These are phyloP conservation scores for Aspergillus baeticus DNA, from an alignment of 495 filamentous ascomycete species.

Conservation along the genomic window DNA sequence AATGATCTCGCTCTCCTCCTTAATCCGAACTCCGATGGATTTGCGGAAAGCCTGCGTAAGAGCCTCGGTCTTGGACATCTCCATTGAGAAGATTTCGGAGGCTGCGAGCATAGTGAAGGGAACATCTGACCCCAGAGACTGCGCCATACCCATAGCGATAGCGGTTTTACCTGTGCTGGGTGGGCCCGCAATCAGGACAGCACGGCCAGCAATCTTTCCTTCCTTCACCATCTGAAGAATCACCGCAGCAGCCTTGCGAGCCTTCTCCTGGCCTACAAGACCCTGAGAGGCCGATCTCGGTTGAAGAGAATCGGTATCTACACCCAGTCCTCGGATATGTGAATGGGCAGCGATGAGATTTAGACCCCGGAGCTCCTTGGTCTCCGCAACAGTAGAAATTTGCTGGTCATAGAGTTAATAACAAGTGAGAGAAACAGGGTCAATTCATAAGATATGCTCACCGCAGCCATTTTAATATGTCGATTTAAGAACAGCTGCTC, in stretches of 20 bases:
- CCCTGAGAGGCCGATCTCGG: constrained; percentile 86
- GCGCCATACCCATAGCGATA: constrained; percentile 98
- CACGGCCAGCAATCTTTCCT: constrained; percentile 95
- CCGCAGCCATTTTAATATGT: constrained; percentile 38
- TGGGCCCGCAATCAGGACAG: constrained; percentile 92
- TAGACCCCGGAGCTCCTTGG: constrained; percentile 87
- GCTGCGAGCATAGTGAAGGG: constrained; percentile 95
- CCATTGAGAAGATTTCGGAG: constrained; percentile 95
- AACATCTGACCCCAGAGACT: constrained; percentile 88
- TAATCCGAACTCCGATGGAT: constrained; percentile 94
- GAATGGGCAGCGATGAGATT: constrained; percentile 98
- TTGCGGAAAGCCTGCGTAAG: constrained; percentile 97
- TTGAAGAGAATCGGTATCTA: constrained; percentile 87
- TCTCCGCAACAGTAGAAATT: constrained; percentile 91
- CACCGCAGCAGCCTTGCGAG: constrained; percentile 91
- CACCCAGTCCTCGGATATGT: constrained; percentile 92
- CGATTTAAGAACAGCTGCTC: not conserved
- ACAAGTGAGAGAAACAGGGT: constrained; percentile 9
- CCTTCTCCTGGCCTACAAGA: constrained; percentile 95
- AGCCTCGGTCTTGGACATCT: constrained; percentile 99
- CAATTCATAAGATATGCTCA: constrained; percentile 21
- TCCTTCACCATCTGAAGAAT: constrained; percentile 98
- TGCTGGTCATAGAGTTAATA: constrained; percentile 46
- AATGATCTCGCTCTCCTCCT: constrained; percentile 98
- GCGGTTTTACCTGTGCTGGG: constrained; percentile 98